phyloP scores from a whole-genome alignment of 2,329 filamentous ascomycete genomes.

The Fusarium albosuccineum region DNA sequence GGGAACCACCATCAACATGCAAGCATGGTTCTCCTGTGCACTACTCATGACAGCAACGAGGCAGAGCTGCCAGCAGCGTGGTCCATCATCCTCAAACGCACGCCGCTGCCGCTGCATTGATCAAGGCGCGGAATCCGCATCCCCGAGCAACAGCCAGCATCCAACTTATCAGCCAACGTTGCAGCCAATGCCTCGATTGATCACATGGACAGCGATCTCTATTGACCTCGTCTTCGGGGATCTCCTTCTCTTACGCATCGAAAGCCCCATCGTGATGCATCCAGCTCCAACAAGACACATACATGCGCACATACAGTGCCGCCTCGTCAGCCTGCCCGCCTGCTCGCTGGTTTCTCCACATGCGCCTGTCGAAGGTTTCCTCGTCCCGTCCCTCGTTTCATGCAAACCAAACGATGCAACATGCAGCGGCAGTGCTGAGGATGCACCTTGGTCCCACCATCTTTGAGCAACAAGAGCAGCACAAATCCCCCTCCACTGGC shows the following conservation, averaged over 20 bases:
- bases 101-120: constrained; percentile 5
- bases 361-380: constrained; percentile 37
- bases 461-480: constrained; percentile 15
- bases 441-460: constrained; percentile 33
- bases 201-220: constrained; percentile 28
- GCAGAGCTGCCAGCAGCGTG: background rate
- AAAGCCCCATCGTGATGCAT: constrained; percentile 28
- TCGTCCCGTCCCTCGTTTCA: constrained; percentile 30
- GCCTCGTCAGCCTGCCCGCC: background rate
- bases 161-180: background rate
- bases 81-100: constrained; percentile 7
- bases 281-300: constrained; percentile 13
- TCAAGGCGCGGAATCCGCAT: constrained; percentile 1
- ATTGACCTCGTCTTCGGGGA: constrained; percentile 6
- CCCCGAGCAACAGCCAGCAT: constrained; percentile 7
- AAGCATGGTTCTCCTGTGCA: no score
- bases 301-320: constrained; percentile 20
- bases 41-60: background rate
- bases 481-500: constrained; percentile 17
- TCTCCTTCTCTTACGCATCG: constrained; percentile 31
- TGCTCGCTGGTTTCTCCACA: constrained; percentile 30
- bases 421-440: constrained; percentile 18
- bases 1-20: no score
- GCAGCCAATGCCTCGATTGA: constrained; percentile 8
- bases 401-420: constrained; percentile 30